phyloP scores from a whole-genome alignment of 2,329 filamentous ascomycete species.

The Diaporthe australafricana region DNA sequence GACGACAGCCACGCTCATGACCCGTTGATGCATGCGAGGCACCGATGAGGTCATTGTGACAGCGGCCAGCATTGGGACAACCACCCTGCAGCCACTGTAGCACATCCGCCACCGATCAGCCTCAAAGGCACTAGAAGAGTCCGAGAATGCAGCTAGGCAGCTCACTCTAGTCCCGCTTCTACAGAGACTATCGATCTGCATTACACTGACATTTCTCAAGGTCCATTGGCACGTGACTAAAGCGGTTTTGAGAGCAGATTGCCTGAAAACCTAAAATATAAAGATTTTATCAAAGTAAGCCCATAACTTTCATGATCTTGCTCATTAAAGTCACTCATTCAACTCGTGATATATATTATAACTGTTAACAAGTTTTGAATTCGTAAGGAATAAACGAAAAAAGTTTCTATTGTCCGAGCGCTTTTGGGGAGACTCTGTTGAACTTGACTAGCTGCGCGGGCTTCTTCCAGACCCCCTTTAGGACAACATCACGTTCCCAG shows the following conservation, averaged over 20 bases:
- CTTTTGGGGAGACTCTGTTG: background rate
- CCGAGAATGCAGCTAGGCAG: background rate
- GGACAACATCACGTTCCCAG: conserved; percentile 38
- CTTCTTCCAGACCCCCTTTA: conserved; percentile 46
- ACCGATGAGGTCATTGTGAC: conserved; percentile 35
- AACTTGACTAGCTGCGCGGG: conserved; percentile 39
- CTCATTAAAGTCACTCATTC: too few relatives aligned
- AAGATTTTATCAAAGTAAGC: too few relatives aligned
- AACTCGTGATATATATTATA: too few relatives aligned
- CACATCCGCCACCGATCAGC: background rate
- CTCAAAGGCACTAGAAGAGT: background rate
- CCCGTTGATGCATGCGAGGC: conserved; percentile 5
- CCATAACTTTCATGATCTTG: too few relatives aligned
- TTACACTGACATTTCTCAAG: background rate
- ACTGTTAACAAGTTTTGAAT: too few relatives aligned
- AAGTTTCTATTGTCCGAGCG: too few relatives aligned
- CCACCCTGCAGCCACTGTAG: background rate
- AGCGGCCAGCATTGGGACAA: background rate
- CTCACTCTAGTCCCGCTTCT: background rate
- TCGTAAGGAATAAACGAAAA: too few relatives aligned
- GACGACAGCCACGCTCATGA: conserved; percentile 30
- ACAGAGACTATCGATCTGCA: too few relatives aligned
- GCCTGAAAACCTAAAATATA: too few relatives aligned
- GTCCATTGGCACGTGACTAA: background rate
- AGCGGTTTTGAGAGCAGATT: too few relatives aligned